Evolutionary conservation across 495 filamentous ascomycete genomes (phyloP), one percentile per base, ranked within the genome.

Genomic region (Aspergillus haitiensis): DNA sequence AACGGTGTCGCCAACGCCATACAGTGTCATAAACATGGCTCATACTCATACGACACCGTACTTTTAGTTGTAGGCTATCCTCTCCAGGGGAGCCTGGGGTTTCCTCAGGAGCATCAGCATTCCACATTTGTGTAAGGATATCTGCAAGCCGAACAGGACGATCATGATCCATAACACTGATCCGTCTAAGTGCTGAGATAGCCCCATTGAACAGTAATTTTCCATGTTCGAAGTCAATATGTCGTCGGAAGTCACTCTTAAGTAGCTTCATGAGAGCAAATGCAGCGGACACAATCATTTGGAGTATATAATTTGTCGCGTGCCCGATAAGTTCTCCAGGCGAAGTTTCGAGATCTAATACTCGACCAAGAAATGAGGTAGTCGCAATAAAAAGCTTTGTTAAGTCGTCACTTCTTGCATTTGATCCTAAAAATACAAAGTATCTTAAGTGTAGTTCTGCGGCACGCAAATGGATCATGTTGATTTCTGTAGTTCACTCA

Each of bases 241-340:
- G 85, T 75, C 71, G 80, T 71, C 59, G 87, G 77, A 78, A 96
- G 85, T 78, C 90, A 51, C 89, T 93, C 67, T 91, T 89, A 63
- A 96, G 77, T 27, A 97, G 79, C 68, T 96, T 96, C 67, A 96
- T 83, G 9, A 97, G 74, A 3, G 90, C 86, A 64, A 95, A 95
- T 4, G 89, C 91, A 0, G 88, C 90, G 10, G 92, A 93, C 7
- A 95, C 86, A 33, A 95, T 87, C 89, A 97, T 96, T 69, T 96
- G 92, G 58, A 93, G 85, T 56, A 96, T 88, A 70, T 96, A 96
- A 67, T 93, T 93, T 47, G 90, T 91, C 18, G 87, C 84, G 71
- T 89, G 91, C 16, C 80, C 79, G 34, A 97, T 80, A 9, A 89
- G 75, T 35, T 80, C 76, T 5, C 77, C 75, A 0, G 77, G 77